Evolutionary conservation across 305 asterid species (phyloP).

Genomic region (Fraxinus xanthoxyloides): DNA sequence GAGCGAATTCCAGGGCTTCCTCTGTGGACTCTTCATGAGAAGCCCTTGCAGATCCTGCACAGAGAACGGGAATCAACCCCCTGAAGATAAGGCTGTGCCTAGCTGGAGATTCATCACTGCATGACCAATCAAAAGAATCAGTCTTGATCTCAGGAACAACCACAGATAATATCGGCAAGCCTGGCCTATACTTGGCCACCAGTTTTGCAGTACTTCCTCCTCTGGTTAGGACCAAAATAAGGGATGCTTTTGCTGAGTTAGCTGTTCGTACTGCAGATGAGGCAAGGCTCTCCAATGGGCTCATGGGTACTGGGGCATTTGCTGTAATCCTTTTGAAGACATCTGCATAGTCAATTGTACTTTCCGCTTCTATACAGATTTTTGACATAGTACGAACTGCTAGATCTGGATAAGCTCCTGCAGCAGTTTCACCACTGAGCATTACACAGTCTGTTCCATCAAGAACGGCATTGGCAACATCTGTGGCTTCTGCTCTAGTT

Average conservation of each 20-base stretch:
- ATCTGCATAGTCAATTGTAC: constrained; percentile 43
- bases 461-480: constrained; percentile 54
- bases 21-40: constrained; percentile 48
- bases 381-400: constrained; percentile 50
- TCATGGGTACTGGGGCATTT: constrained; percentile 52
- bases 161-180: constrained; percentile 46
- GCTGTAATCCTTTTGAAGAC: constrained; percentile 40
- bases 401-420: constrained; percentile 55
- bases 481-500: constrained; percentile 50
- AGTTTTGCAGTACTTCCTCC: constrained; percentile 51
- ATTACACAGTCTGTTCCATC: constrained; percentile 55
- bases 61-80: constrained; percentile 43
- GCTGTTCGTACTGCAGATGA: constrained; percentile 51
- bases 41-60: constrained; percentile 49
- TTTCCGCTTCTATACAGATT: constrained; percentile 46
- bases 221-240: constrained; percentile 43
- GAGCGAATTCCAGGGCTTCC: constrained; percentile 44
- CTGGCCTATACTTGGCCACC: constrained; percentile 49
- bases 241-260: constrained; percentile 42
- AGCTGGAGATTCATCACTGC: constrained; percentile 52
- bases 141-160: constrained; percentile 50
- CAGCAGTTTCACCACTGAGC: constrained; percentile 57
- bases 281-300: constrained; percentile 51
- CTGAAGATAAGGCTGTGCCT: constrained; percentile 44
- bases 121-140: constrained; percentile 50